Evolutionary conservation across 768 basidiomycete genomes (phyloP).

Genomic region (Kwoniella mangroviensis): DNA sequence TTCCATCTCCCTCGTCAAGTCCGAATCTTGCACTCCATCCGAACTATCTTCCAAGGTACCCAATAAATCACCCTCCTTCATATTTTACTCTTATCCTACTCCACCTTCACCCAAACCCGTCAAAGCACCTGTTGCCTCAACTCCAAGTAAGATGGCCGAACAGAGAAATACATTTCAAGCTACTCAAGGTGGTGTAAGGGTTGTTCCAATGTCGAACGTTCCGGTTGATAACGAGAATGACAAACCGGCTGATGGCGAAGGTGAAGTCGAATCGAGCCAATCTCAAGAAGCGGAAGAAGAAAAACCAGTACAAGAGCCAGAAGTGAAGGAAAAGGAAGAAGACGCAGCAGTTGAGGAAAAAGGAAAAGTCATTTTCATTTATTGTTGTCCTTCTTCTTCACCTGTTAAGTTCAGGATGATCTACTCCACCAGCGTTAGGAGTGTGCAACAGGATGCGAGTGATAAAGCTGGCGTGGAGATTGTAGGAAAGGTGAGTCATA

Average conservation of each 20-base stretch:
- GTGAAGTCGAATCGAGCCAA: not conserved
- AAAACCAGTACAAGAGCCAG: not conserved
- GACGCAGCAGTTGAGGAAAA: constrained; percentile 16
- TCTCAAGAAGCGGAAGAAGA: constrained; percentile 7
- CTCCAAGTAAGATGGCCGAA: constrained; percentile 14
- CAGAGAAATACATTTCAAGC: constrained; percentile 47
- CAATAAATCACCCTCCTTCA: constrained; percentile 50
- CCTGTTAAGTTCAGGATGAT: constrained; percentile 87
- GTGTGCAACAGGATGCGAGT: constrained; percentile 67
- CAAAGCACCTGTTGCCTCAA: constrained; percentile 20
- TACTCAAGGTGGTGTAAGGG: constrained; percentile 40
- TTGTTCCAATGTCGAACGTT: constrained; percentile 24
- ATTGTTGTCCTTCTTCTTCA: constrained; percentile 81
- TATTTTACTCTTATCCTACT: constrained; percentile 56
- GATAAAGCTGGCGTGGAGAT: constrained; percentile 61
- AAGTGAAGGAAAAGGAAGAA: constrained; percentile 14
- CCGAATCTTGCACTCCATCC: constrained; percentile 45
- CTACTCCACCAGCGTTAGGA: constrained; percentile 73
- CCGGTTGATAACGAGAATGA: constrained; percentile 16
- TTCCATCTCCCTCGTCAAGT: constrained; percentile 33
- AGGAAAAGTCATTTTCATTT: constrained; percentile 71
- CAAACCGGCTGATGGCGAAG: constrained; percentile 7
- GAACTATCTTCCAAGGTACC: constrained; percentile 47
- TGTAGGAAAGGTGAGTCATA: constrained; percentile 58
- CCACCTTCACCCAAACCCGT: constrained; percentile 25